phyloP scores from a whole-genome alignment of 2,329 filamentous ascomycete species.

The Didymella segeticola region DNA sequence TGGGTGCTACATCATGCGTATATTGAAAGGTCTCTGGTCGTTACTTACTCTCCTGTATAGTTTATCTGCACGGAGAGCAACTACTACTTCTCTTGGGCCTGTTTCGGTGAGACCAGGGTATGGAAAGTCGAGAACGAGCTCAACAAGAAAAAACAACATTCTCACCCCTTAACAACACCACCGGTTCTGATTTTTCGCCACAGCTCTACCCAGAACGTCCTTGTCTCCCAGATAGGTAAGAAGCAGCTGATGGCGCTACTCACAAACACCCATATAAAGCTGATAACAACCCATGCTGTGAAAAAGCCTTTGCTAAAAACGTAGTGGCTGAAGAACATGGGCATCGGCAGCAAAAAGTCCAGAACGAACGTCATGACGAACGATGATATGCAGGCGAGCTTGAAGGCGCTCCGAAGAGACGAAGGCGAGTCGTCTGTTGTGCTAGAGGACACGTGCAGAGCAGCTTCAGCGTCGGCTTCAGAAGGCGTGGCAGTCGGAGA shows the following conservation, averaged over 20 bases:
- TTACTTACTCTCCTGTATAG: too few relatives aligned
- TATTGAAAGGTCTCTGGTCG: too few relatives aligned
- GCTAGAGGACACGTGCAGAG: constrained; percentile 9
- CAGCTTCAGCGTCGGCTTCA: neutral
- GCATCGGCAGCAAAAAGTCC: constrained; percentile 51
- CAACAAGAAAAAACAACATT: neutral
- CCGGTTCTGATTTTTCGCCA: neutral
- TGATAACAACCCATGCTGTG: constrained; percentile 51
- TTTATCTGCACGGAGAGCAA: too few relatives aligned
- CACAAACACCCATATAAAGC: constrained; percentile 53
- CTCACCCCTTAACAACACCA: neutral
- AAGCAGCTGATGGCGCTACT: constrained; percentile 50
- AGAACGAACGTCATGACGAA: constrained; percentile 50
- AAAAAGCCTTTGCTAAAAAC: constrained; percentile 52
- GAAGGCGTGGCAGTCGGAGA: neutral
- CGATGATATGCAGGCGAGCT: constrained; percentile 46
- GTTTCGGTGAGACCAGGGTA: too few relatives aligned
- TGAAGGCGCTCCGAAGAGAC: constrained; percentile 45
- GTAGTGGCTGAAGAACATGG: constrained; percentile 53
- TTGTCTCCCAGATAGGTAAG: constrained; percentile 53
- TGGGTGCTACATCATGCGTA: too few relatives aligned
- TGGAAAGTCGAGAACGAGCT: too few relatives aligned
- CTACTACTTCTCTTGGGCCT: too few relatives aligned
- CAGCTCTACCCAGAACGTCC: constrained; percentile 15
- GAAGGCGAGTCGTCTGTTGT: constrained; percentile 38